A percentile compares a stretch with the other conserved stretches of the same genome.
Conservation (phyloP, 176 grass and related monocot species). For the Alloteropsis semialata region DNA sequence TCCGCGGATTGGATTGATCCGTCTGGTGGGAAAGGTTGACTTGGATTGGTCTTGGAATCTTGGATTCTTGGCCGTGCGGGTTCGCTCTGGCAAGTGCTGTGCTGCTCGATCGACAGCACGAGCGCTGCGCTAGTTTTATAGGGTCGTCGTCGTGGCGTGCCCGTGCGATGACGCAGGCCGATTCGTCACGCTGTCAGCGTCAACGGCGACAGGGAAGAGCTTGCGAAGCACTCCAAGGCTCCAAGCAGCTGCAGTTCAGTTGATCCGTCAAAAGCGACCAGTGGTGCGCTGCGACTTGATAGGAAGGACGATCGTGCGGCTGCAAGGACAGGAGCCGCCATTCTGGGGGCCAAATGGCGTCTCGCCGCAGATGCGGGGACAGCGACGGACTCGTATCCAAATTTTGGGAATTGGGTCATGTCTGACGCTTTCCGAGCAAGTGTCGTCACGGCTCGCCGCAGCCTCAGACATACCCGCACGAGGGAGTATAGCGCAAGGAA, state of each 20-base stretch:
- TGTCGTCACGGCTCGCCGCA: too few relatives aligned
- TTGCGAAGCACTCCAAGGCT: not conserved
- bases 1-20: too few relatives aligned
- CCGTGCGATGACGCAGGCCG: not conserved
- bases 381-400: too few relatives aligned
- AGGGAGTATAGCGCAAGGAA: too few relatives aligned
- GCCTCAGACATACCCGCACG: too few relatives aligned
- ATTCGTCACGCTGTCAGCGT: conserved; percentile 5
- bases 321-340: too few relatives aligned
- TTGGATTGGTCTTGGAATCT: not conserved
- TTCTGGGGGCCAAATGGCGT: too few relatives aligned
- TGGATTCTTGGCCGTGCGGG: not conserved
- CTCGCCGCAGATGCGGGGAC: too few relatives aligned
- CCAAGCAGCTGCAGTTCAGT: not conserved
- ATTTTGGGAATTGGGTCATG: too few relatives aligned
- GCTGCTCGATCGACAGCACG: not conserved
- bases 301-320: too few relatives aligned
- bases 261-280: not conserved
- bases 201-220: not conserved
- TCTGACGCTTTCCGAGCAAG: too few relatives aligned
- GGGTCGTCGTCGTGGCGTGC: not conserved
- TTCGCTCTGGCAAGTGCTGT: not conserved
- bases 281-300: too few relatives aligned
- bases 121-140: not conserved
- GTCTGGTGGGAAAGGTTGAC: not conserved